Conservation (phyloP, 805 yeast species). For the Sugiyamaella americana region DNA sequence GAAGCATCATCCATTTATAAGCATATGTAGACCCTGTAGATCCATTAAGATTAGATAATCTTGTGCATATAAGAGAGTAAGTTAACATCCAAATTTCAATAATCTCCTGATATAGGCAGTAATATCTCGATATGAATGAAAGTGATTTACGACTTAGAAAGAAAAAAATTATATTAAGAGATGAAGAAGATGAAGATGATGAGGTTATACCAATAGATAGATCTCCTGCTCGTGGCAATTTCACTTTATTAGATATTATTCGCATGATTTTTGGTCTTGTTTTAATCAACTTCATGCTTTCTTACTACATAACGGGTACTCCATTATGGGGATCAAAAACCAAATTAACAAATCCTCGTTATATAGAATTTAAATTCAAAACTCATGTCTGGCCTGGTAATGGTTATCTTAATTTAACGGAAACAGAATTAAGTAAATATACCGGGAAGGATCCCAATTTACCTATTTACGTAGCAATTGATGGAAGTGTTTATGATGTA, state of each 20-base stretch:
- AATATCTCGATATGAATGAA: too few species aligned
- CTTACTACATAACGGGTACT: conserved; percentile 54
- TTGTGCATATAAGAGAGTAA: neutral
- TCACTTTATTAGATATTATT: conserved; percentile 33
- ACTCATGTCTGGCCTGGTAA: conserved; percentile 10
- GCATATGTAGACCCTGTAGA: neutral
- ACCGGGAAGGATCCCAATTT: conserved; percentile 43
- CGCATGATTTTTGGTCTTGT: conserved; percentile 44
- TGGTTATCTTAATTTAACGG: conserved; percentile 35
- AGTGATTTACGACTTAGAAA: neutral
- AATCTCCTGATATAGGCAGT: too few species aligned
- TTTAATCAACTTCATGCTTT: conserved; percentile 41
- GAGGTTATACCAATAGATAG: neutral
- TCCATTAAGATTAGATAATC: neutral
- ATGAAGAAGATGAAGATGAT: conserved; percentile 2
- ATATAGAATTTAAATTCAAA: conserved; percentile 29
- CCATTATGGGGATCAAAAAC: conserved; percentile 59
- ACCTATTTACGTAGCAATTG: conserved; percentile 55
- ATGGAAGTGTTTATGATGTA: conserved; percentile 64
- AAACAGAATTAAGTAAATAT: conserved; percentile 42
- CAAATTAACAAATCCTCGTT: conserved; percentile 41
- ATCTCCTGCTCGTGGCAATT: neutral
- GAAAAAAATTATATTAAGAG: neutral
- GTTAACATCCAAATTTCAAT: too few species aligned
- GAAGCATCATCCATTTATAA: too few species aligned